Conservation (phyloP, 306 rosid species). For the Acacia melanoxylon region DNA sequence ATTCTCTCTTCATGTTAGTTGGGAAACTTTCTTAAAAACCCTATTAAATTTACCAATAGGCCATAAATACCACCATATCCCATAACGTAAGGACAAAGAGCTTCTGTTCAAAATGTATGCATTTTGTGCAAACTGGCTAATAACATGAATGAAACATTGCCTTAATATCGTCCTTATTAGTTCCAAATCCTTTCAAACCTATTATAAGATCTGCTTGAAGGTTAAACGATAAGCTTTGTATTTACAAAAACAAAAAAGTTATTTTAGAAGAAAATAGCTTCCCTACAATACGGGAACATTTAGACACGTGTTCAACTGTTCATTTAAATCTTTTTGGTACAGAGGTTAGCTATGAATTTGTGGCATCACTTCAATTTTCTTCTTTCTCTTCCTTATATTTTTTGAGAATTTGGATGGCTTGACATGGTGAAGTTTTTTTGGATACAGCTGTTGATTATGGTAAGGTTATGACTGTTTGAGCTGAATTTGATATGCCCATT, state of each 20-base stretch:
- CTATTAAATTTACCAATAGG: neutral
- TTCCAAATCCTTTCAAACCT: neutral
- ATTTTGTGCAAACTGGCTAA: neutral
- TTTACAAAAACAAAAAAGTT: neutral
- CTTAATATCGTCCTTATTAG: neutral
- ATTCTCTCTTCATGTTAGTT: neutral
- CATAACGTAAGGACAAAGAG: neutral
- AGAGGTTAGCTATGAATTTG: constrained; percentile 6
- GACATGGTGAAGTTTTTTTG: neutral
- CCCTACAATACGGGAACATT: neutral
- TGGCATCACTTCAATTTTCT: constrained; percentile 12
- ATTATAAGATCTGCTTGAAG: neutral
- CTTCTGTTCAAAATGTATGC: neutral
- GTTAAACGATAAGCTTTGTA: neutral
- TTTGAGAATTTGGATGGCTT: constrained; percentile 26
- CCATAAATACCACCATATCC: neutral
- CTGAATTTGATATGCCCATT: constrained; percentile 27
- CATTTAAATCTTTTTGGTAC: constrained; percentile 24
- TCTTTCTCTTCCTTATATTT: neutral
- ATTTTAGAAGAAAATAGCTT: neutral
- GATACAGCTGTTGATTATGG: constrained; percentile 15
- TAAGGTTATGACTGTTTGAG: constrained; percentile 29
- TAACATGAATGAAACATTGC: neutral
- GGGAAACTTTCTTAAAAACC: neutral
- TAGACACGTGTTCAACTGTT: constrained; percentile 9